Evolutionary conservation across 345 rosid genomes (phyloP).

Genomic region (Gossypioides kirkii): DNA sequence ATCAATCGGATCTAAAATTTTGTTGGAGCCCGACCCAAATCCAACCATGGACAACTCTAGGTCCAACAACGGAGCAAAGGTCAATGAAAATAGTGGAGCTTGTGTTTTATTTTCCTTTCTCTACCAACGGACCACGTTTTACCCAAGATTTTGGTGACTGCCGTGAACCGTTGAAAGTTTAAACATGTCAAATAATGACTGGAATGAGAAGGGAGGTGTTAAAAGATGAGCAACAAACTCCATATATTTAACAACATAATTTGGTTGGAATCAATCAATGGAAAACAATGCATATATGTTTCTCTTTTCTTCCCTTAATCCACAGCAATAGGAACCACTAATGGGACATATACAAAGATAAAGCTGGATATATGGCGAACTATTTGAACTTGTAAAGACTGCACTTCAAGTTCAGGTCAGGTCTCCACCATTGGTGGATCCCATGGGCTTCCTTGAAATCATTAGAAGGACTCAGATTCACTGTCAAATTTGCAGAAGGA

Average conservation of each 20-base stretch:
- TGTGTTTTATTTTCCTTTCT: not conserved
- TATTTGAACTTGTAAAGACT: slow-evolving; percentile 49
- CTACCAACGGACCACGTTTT: too few relatives aligned
- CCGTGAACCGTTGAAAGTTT: too few relatives aligned
- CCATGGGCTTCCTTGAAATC: slow-evolving; percentile 83
- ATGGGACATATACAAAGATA: not conserved
- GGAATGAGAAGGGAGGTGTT: not conserved
- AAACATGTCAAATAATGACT: too few relatives aligned
- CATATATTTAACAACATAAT: too few relatives aligned
- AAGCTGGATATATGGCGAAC: not conserved
- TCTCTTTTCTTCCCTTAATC: not conserved
- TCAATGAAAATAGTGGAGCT: not conserved
- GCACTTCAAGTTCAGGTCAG: slow-evolving; percentile 49
- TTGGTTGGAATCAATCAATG: not conserved
- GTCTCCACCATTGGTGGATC: slow-evolving; percentile 91
- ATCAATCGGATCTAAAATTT: too few relatives aligned
- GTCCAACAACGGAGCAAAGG: not conserved
- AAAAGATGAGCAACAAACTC: too few relatives aligned
- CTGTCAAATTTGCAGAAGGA: slow-evolving; percentile 59
- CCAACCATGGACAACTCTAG: not conserved
- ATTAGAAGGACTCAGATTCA: slow-evolving; percentile 35
- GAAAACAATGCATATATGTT: slow-evolving; percentile 6
- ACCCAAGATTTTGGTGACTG: too few relatives aligned
- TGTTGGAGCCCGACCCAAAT: too few relatives aligned
- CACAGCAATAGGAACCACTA: not conserved